These are phyloP conservation scores for Albizia julibrissin DNA, from an alignment of 306 rosid genomes.

Conservation along the genomic window DNA sequence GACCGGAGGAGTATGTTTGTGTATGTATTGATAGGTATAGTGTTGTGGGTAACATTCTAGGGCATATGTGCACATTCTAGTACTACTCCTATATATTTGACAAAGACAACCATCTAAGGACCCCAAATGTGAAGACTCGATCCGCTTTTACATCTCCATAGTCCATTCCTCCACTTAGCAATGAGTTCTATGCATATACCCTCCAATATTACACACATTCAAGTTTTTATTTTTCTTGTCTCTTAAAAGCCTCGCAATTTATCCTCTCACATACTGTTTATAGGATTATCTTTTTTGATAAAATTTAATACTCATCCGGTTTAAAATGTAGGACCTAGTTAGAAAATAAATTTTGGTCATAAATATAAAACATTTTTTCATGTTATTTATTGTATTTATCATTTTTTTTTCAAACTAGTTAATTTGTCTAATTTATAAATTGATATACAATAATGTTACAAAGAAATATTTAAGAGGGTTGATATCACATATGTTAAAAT, in stretches of 20 bases:
- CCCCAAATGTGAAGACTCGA: constrained; percentile 10
- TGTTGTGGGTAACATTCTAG: not conserved
- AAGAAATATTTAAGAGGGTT: too few relatives aligned
- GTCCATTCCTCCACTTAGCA: constrained; percentile 19
- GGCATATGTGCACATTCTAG: not conserved
- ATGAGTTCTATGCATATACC: not conserved
- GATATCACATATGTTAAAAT: too few relatives aligned
- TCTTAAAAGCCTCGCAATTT: not conserved
- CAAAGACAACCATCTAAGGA: constrained; percentile 10
- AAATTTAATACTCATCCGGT: too few relatives aligned
- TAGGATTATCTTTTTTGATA: too few relatives aligned
- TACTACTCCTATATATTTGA: not conserved
- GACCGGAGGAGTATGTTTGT: not conserved
- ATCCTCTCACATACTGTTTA: not conserved
- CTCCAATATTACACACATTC: constrained; percentile 9
- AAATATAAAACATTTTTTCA: too few relatives aligned
- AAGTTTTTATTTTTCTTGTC: not conserved
- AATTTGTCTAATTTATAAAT: too few relatives aligned
- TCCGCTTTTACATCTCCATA: constrained; percentile 7
- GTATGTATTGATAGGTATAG: not conserved
- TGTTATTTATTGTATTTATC: too few relatives aligned
- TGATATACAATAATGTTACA: too few relatives aligned
- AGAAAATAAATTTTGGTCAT: too few relatives aligned
- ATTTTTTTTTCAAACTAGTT: too few relatives aligned
- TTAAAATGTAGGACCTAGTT: too few relatives aligned